These are phyloP conservation scores for Beauveria caledonica DNA, from an alignment of 2,329 filamentous ascomycete genomes.

Conservation along the genomic window DNA sequence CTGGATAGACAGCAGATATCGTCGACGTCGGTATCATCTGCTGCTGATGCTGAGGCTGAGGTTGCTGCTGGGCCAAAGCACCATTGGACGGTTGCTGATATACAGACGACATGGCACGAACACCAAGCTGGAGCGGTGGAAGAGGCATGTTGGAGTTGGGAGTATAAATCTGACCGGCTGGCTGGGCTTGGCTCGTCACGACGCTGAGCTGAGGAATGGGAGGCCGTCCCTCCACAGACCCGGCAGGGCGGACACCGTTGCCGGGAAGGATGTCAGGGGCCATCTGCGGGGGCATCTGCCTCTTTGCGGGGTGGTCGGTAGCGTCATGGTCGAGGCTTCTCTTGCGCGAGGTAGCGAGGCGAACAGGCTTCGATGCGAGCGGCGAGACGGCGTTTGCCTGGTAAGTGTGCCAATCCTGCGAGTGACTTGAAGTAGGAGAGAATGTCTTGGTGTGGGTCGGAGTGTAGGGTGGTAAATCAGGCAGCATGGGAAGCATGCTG, in stretches of 20 bases:
- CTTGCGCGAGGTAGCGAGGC: conserved; percentile 37
- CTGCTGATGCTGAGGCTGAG: background rate
- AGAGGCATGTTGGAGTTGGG: conserved; percentile 39
- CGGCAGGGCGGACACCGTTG: background rate
- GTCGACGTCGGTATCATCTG: conserved; percentile 14
- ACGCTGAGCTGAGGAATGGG: conserved; percentile 65
- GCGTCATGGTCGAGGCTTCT: conserved; percentile 42
- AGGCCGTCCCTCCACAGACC: conserved; percentile 37
- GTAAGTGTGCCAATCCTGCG: conserved; percentile 32
- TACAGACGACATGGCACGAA: conserved; percentile 68
- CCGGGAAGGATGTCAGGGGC: background rate
- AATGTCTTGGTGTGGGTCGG: conserved; percentile 27
- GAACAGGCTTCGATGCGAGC: conserved; percentile 38
- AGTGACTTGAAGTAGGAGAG: conserved; percentile 32
- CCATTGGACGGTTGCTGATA: conserved; percentile 50
- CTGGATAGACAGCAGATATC: conserved; percentile 7
- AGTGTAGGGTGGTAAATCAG: conserved; percentile 26
- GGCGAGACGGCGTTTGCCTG: conserved; percentile 38
- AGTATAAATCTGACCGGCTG: conserved; percentile 3
- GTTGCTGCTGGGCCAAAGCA: conserved; percentile 24
- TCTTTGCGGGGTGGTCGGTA: conserved; percentile 48
- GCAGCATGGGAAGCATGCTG: conserved; percentile 21
- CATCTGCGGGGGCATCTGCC: conserved; percentile 24
- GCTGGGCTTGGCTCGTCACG: conserved; percentile 37
- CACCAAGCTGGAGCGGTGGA: conserved; percentile 51